phyloP scores from a whole-genome alignment of 1,139 yeast genomes.

The Yamadazyma pseudoaaseri region DNA sequence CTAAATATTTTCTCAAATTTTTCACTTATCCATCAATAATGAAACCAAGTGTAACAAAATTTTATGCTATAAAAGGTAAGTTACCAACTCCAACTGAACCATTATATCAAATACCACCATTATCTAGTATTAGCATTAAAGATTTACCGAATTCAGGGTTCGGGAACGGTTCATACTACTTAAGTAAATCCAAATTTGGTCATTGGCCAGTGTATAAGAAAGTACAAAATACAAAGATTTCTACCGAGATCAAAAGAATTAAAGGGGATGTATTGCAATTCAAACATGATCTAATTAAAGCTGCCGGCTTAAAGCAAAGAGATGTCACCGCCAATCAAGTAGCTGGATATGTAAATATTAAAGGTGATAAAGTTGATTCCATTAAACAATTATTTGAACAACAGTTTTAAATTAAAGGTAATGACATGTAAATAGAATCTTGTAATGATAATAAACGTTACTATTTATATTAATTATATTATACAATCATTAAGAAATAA shows the following conservation, averaged over 20 bases:
- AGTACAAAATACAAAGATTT: constrained; percentile 48
- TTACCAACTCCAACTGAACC: constrained; percentile 16
- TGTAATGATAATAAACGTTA: background rate
- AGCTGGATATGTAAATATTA: constrained; percentile 48
- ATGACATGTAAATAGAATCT: constrained; percentile 9
- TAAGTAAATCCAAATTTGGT: constrained; percentile 56
- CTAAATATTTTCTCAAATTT: background rate
- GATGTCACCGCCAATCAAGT: constrained; percentile 37
- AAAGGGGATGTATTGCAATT: constrained; percentile 60
- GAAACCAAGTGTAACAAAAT: constrained; percentile 25
- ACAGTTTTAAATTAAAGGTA: constrained; percentile 10
- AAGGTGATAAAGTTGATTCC: constrained; percentile 54
- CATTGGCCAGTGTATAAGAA: constrained; percentile 72
- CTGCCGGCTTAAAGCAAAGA: constrained; percentile 43
- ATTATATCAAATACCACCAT: constrained; percentile 28
- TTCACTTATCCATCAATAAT: constrained; percentile 13
- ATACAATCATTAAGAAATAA: background rate
- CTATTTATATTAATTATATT: no score
- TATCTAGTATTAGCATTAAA: constrained; percentile 22
- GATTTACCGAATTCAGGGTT: constrained; percentile 42
- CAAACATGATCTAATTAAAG: constrained; percentile 54
- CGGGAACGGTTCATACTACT: constrained; percentile 45
- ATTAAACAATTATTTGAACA: constrained; percentile 38
- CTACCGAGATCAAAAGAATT: constrained; percentile 64
- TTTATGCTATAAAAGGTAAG: constrained; percentile 26